Conservation (phyloP, 768 basidiomycete genomes). For the Collybia sordida region DNA sequence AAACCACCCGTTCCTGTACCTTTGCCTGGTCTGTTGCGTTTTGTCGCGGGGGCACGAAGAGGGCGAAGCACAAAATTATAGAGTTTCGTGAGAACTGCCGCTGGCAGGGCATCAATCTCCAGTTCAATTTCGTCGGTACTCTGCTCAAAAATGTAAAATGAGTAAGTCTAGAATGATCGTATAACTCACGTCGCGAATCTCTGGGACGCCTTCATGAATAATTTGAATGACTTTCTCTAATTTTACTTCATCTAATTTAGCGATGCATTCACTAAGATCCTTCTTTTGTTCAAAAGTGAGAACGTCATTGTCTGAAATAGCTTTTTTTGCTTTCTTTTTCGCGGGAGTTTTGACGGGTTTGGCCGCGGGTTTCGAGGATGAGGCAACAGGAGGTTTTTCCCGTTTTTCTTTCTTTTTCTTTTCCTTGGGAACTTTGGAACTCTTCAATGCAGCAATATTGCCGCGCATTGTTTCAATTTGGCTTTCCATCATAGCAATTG, state of each 20-base stretch:
- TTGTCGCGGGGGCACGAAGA: conserved; percentile 61
- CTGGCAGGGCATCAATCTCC: conserved; percentile 91
- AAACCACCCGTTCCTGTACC: conserved; percentile 87
- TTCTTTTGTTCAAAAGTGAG: conserved; percentile 98
- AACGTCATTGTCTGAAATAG: conserved; percentile 72
- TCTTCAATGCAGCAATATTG: conserved; percentile 65
- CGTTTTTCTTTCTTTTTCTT: conserved; percentile 74
- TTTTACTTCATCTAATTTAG: conserved; percentile 76
- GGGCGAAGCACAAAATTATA: conserved; percentile 95
- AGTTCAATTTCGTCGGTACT: conserved; percentile 98
- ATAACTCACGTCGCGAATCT: conserved; percentile 82
- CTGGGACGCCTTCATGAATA: conserved; percentile 92
- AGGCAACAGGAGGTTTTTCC: conserved; percentile 52
- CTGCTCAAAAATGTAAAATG: conserved; percentile 38
- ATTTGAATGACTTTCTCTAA: conserved; percentile 92
- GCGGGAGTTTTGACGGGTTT: conserved; percentile 48
- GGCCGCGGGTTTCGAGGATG: conserved; percentile 60
- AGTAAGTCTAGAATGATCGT: conserved; percentile 7
- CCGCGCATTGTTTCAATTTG: conserved; percentile 79
- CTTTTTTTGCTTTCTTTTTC: conserved; percentile 70
- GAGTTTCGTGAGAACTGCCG: conserved; percentile 83
- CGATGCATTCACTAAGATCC: conserved; percentile 94
- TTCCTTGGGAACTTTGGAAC: conserved; percentile 50
- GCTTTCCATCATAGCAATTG: conserved; percentile 75
- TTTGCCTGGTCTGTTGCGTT: conserved; percentile 67